Percentiles rank a stretch among this genome's conserved stretches.
Conservation (phyloP, 108 stramenopile genomes). For the Fistulifera solaris region DNA sequence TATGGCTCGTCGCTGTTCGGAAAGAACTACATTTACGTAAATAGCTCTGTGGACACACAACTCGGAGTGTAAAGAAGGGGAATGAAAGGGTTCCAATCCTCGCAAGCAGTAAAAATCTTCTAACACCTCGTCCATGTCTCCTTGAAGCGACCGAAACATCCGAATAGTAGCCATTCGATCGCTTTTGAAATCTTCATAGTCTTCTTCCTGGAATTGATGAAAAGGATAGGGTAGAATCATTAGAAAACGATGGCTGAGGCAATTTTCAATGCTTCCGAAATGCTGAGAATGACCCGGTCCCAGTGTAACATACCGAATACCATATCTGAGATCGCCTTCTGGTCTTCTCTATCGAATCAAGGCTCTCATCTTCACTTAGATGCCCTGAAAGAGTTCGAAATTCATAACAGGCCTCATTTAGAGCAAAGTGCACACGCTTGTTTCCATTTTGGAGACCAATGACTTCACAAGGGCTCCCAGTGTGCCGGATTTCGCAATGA, state of each 20-base stretch:
- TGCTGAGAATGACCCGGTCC: background rate
- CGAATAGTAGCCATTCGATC: slow-evolving; percentile 26
- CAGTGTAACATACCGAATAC: slow-evolving; percentile 6
- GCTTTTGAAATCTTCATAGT: slow-evolving; percentile 24
- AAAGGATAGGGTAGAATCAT: background rate
- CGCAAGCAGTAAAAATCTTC: slow-evolving; percentile 15
- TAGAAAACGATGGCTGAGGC: background rate
- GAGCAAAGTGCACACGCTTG: no score
- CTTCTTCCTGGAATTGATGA: slow-evolving; percentile 9
- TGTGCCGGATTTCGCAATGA: no score
- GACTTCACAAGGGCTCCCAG: no score
- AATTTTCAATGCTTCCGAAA: background rate
- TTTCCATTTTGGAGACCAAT: no score
- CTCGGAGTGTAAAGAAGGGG: background rate
- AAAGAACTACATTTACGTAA: slow-evolving; percentile 17
- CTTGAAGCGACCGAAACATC: slow-evolving; percentile 4
- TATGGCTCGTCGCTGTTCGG: slow-evolving; percentile 16
- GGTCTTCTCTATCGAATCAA: no score
- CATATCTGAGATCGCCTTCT: background rate
- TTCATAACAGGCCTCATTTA: no score
- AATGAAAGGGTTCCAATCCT: slow-evolving; percentile 30
- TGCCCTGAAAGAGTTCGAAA: no score
- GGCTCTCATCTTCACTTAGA: no score
- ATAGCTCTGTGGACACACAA: slow-evolving; percentile 10
- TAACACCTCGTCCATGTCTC: slow-evolving; percentile 2